Percentiles rank a stretch among this genome's conserved stretches.
Evolutionary conservation across 2,329 filamentous ascomycete species (phyloP).

Genomic region (Blastomyces percursus): DNA sequence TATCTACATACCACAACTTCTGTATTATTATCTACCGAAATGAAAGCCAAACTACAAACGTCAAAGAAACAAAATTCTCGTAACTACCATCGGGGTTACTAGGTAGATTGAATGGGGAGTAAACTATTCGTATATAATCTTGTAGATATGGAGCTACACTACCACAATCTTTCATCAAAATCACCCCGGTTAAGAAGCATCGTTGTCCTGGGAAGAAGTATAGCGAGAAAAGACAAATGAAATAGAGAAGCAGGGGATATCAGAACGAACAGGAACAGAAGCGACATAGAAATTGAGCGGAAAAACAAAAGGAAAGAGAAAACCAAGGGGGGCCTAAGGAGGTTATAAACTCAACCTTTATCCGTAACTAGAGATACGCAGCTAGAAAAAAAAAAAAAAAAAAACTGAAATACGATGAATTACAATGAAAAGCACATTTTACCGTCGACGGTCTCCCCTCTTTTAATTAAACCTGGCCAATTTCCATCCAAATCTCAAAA

Average conservation of each 20-base stretch:
- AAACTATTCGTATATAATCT: not conserved
- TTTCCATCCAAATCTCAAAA: not conserved
- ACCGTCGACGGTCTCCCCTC: not conserved
- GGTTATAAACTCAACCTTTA: not conserved
- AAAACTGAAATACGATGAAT: not conserved
- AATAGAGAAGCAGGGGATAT: not conserved
- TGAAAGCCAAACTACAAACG: not conserved
- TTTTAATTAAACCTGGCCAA: no score
- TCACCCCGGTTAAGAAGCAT: not conserved
- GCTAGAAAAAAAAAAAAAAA: not conserved
- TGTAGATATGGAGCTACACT: not conserved
- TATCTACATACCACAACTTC: no score
- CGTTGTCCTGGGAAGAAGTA: conserved; percentile 1
- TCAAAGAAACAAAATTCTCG: not conserved
- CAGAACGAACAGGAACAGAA: not conserved
- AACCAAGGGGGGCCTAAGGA: not conserved
- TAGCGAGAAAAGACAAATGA: not conserved
- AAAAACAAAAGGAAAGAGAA: not conserved
- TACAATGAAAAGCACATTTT: not conserved
- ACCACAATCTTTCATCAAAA: not conserved
- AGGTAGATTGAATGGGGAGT: not conserved
- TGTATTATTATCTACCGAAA: not conserved
- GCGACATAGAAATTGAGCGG: no score
- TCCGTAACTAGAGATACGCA: no score
- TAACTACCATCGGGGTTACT: no score